These are phyloP conservation scores for Podospora tetraspora DNA, from an alignment of 495 filamentous ascomycete genomes.

Conservation along the genomic window DNA sequence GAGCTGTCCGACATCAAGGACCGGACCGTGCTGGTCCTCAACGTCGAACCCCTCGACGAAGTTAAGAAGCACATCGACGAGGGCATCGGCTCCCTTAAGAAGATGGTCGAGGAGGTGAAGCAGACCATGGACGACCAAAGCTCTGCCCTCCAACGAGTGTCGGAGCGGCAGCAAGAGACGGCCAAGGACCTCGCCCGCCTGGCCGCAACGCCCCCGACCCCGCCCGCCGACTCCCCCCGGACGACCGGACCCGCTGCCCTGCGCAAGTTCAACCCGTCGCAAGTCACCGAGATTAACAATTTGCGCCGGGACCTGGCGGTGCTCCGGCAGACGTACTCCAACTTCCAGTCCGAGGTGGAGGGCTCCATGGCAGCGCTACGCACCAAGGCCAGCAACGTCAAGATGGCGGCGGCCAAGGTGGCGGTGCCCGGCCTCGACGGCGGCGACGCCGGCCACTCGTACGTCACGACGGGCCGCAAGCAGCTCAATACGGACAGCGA, in stretches of 20 bases:
- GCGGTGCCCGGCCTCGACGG: slow-evolving; percentile 58
- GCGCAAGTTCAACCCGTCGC: slow-evolving; percentile 40
- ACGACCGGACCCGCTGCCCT: slow-evolving; percentile 17
- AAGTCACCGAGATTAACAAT: slow-evolving; percentile 70
- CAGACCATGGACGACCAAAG: slow-evolving; percentile 76
- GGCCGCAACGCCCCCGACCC: slow-evolving; percentile 57
- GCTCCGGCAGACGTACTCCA: slow-evolving; percentile 86
- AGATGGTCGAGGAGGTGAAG: slow-evolving; percentile 74
- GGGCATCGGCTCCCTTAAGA: slow-evolving; percentile 71
- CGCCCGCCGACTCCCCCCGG: slow-evolving; percentile 33
- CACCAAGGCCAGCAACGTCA: slow-evolving; percentile 72
- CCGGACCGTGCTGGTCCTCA: slow-evolving; percentile 85
- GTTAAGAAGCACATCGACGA: slow-evolving; percentile 96
- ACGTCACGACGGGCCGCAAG: slow-evolving; percentile 83
- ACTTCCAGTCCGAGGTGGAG: slow-evolving; percentile 81
- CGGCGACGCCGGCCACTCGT: slow-evolving; percentile 68
- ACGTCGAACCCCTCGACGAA: slow-evolving; percentile 91
- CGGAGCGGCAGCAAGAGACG: slow-evolving; percentile 83
- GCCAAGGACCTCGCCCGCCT: slow-evolving; percentile 86
- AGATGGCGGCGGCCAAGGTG: slow-evolving; percentile 64
- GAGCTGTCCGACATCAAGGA: slow-evolving; percentile 95
- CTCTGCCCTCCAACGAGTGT: slow-evolving; percentile 74
- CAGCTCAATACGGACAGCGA: slow-evolving; percentile 77
- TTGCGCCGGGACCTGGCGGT: slow-evolving; percentile 88
- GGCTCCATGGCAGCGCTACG: slow-evolving; percentile 79